phyloP scores from a whole-genome alignment of 768 basidiomycete species.

The Artomyces pyxidatus region DNA sequence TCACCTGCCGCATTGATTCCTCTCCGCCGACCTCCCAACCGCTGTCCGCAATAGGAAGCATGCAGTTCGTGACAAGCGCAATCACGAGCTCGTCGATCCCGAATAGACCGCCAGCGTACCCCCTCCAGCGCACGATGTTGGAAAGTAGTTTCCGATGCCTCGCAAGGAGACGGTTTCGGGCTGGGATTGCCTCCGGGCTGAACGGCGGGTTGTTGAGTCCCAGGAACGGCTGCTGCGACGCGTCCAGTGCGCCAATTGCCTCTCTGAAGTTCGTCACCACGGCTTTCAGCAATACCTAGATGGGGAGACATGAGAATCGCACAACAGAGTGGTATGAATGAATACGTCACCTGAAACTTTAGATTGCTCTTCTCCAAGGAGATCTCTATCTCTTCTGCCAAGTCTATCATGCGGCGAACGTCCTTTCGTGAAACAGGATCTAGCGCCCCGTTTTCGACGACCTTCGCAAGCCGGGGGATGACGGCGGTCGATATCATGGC shows the following conservation, averaged over 20 bases:
- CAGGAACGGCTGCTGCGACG: slow-evolving; percentile 42
- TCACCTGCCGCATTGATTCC: slow-evolving; percentile 52
- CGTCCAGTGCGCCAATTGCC: slow-evolving; percentile 44
- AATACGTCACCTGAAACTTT: slow-evolving; percentile 65
- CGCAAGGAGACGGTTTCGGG: slow-evolving; percentile 61
- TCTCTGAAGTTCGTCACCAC: slow-evolving; percentile 43
- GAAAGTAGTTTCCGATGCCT: slow-evolving; percentile 63
- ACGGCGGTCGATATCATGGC: slow-evolving; percentile 83
- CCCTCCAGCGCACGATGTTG: slow-evolving; percentile 72
- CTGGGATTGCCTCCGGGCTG: slow-evolving; percentile 66
- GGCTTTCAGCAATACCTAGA: slow-evolving; percentile 53
- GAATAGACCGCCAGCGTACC: slow-evolving; percentile 54
- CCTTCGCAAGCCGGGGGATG: slow-evolving; percentile 63
- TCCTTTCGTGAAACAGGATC: slow-evolving; percentile 71
- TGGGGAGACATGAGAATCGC: too few relatives aligned
- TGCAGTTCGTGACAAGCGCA: slow-evolving; percentile 47
- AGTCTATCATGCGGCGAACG: slow-evolving; percentile 56
- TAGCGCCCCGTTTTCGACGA: slow-evolving; percentile 72
- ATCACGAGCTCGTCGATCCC: slow-evolving; percentile 47
- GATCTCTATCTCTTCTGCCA: slow-evolving; percentile 75
- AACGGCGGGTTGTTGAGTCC: slow-evolving; percentile 41
- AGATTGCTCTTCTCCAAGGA: slow-evolving; percentile 54
- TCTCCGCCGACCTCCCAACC: slow-evolving; percentile 89
- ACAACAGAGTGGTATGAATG: too few relatives aligned
- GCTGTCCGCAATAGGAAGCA: slow-evolving; percentile 58